Evolutionary conservation across 805 yeast species (phyloP).

Genomic region (Ogataea corticis): DNA sequence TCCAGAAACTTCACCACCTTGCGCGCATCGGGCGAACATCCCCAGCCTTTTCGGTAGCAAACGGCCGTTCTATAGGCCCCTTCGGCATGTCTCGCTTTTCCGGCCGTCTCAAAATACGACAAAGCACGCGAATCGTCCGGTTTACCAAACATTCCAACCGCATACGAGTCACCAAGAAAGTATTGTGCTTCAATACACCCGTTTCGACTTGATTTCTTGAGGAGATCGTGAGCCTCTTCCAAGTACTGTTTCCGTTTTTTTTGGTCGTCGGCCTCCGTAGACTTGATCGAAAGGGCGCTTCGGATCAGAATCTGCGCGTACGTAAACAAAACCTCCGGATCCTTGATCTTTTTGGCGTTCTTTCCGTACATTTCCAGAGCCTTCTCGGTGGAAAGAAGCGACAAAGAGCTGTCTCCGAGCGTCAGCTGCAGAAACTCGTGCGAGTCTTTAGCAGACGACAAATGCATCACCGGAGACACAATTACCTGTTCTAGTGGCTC

Average conservation of each 20-base stretch:
- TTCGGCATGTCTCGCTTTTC: constrained; percentile 91
- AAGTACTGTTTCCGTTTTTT: constrained; percentile 55
- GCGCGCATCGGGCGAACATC: constrained; percentile 84
- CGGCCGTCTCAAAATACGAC: constrained; percentile 78
- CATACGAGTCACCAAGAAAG: constrained; percentile 83
- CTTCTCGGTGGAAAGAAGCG: constrained; percentile 47
- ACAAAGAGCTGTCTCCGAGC: constrained; percentile 20
- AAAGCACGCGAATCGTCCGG: constrained; percentile 78
- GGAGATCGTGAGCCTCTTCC: constrained; percentile 62
- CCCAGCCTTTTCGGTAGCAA: constrained; percentile 93
- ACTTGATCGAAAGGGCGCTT: constrained; percentile 21
- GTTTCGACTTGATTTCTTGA: constrained; percentile 66
- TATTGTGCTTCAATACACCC: constrained; percentile 92
- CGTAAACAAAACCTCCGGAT: constrained; percentile 83
- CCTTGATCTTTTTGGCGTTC: constrained; percentile 81
- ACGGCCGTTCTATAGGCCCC: constrained; percentile 88
- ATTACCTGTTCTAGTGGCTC: constrained; percentile 13
- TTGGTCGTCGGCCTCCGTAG: constrained; percentile 24
- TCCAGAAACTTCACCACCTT: constrained; percentile 80
- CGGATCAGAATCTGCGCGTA: constrained; percentile 79
- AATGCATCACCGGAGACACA: constrained; percentile 17
- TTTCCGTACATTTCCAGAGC: constrained; percentile 85
- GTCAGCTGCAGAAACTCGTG: constrained; percentile 18
- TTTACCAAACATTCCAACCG: constrained; percentile 82
- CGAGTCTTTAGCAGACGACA: constrained; percentile 16